phyloP scores from a whole-genome alignment of 2,329 filamentous ascomycete species.

The Septoria petroselini region DNA sequence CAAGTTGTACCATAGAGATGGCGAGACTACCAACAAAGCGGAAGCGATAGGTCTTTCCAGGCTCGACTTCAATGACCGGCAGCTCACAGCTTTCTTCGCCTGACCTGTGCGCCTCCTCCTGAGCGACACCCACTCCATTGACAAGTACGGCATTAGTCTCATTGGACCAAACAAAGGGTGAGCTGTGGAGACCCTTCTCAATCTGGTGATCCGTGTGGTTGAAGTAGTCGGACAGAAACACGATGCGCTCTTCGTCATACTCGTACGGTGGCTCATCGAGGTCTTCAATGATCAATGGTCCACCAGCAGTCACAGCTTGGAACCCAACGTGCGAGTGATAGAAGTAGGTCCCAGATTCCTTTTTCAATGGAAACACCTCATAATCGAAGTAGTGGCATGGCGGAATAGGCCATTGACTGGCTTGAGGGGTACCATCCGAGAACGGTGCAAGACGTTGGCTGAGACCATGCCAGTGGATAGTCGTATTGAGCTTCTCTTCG shows the following conservation, averaged over 20 bases:
- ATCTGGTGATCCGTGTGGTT: constrained; percentile 53
- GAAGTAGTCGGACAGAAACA: constrained; percentile 59
- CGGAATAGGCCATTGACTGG: constrained; percentile 64
- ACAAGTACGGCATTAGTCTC: constrained; percentile 58
- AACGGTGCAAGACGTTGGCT: constrained; percentile 59
- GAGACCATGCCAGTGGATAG: constrained; percentile 69
- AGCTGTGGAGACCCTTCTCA: constrained; percentile 48
- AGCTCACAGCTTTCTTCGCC: constrained; percentile 25
- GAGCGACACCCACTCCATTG: constrained; percentile 48
- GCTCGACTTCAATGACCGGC: constrained; percentile 56
- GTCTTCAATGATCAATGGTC: constrained; percentile 59
- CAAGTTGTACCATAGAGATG: constrained; percentile 54
- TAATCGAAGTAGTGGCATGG: constrained; percentile 65
- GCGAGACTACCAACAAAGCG: constrained; percentile 58
- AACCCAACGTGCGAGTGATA: constrained; percentile 67
- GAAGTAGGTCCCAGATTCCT: constrained; percentile 62
- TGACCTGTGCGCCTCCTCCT: constrained; percentile 21
- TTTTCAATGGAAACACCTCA: constrained; percentile 54
- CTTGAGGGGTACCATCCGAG: constrained; percentile 60
- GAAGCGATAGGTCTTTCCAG: constrained; percentile 60
- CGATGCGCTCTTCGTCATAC: constrained; percentile 60
- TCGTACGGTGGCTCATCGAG: constrained; percentile 48
- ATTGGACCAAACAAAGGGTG: constrained; percentile 57
- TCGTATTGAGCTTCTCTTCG: constrained; percentile 50
- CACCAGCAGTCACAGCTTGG: constrained; percentile 58